Conservation (phyloP, 495 filamentous ascomycete genomes). For the Oidiodendron maius region DNA sequence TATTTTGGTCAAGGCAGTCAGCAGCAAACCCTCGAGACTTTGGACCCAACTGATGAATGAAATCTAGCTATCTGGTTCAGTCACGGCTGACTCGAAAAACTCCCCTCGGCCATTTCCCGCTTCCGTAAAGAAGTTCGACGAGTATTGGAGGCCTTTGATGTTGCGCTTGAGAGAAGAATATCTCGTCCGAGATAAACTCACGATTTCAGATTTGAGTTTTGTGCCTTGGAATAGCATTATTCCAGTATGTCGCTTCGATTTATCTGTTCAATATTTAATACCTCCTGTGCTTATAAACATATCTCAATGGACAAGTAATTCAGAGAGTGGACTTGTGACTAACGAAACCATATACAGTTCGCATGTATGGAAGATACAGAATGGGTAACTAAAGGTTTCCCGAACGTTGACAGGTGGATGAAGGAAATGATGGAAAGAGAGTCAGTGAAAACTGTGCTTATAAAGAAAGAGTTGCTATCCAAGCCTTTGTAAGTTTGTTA, state of each 20-base stretch:
- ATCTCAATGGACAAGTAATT: too few species aligned
- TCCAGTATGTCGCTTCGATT: neutral
- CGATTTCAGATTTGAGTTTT: constrained; percentile 47
- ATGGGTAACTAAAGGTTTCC: constrained; percentile 1
- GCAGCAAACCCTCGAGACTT: constrained; percentile 20
- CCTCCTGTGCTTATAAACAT: too few species aligned
- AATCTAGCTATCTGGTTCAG: constrained; percentile 28
- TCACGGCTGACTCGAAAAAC: constrained; percentile 36
- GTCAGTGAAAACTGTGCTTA: constrained; percentile 1
- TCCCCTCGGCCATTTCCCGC: constrained; percentile 38
- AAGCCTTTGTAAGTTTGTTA: neutral
- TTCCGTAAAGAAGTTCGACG: constrained; percentile 42
- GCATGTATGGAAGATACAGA: constrained; percentile 26
- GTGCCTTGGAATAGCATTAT: constrained; percentile 34
- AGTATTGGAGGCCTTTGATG: constrained; percentile 39
- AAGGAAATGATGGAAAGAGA: neutral
- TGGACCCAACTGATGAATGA: neutral
- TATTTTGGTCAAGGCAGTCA: constrained; percentile 44
- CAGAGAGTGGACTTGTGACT: constrained; percentile 4
- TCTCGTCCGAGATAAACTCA: constrained; percentile 45
- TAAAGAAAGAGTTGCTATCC: neutral
- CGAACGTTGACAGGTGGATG: constrained; percentile 3
- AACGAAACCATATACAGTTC: constrained; percentile 1
- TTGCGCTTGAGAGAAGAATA: constrained; percentile 30
- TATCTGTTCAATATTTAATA: too few species aligned